Evolutionary conservation across 257 asterid genomes (phyloP).

Genomic region (Coffea canephora): DNA sequence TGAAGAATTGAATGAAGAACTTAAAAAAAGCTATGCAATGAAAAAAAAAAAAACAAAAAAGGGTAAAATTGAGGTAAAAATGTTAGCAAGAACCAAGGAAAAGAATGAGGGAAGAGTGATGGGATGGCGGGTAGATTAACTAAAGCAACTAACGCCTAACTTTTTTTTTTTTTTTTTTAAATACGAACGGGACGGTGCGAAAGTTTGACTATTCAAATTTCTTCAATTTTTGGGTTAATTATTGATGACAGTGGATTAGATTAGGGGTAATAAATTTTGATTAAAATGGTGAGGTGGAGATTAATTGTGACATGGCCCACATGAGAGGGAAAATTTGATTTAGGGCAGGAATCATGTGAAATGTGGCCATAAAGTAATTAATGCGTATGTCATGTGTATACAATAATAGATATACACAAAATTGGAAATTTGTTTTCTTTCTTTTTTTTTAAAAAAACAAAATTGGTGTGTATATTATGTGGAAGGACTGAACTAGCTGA

Average conservation of each 20-base stretch:
- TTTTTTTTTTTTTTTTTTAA: not conserved
- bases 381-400: not conserved
- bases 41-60: not conserved
- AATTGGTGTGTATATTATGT: no score
- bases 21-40: slow-evolving; percentile 5
- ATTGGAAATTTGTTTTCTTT: no score
- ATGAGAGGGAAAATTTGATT: no score
- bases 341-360: not conserved
- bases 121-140: slow-evolving; percentile 18
- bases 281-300: not conserved
- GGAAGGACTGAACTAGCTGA: no score
- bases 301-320: not conserved
- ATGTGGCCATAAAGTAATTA: not conserved
- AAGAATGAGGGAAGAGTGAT: not conserved
- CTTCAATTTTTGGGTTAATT: not conserved
- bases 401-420: not conserved
- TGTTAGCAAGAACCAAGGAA: slow-evolving; percentile 2
- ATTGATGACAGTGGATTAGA: no score
- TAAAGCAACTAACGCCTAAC: slow-evolving; percentile 13
- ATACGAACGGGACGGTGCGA: not conserved
- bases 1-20: not conserved
- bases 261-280: not conserved
- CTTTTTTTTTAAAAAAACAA: no score
- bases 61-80: not conserved
- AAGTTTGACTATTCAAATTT: not conserved